Evolutionary conservation across 2,329 filamentous ascomycete species (phyloP).

Genomic region (Penicillium brevicompactum): DNA sequence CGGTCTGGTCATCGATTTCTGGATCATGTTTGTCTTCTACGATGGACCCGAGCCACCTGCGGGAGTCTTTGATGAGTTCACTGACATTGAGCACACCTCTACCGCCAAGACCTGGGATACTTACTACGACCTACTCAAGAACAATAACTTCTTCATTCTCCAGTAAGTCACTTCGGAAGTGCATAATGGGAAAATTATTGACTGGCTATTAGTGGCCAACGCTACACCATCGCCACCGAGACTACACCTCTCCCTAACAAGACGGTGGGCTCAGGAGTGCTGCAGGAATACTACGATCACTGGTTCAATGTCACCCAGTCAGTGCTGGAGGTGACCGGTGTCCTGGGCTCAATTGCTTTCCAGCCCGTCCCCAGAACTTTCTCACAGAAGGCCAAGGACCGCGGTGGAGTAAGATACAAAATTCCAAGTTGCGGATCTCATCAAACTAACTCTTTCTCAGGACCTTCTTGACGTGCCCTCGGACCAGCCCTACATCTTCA

Average conservation of each 20-base stretch:
- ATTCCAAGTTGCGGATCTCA: neutral
- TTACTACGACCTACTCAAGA: slow-evolving; percentile 48
- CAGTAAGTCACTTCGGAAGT: slow-evolving; percentile 15
- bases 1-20: slow-evolving; percentile 52
- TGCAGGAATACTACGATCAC: slow-evolving; percentile 37
- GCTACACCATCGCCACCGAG: slow-evolving; percentile 45
- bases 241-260: slow-evolving; percentile 40
- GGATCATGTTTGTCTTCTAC: slow-evolving; percentile 66
- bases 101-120: slow-evolving; percentile 49
- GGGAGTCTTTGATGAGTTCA: slow-evolving; percentile 60
- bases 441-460: slow-evolving; percentile 17
- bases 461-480: slow-evolving; percentile 46
- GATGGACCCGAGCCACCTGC: slow-evolving; percentile 57
- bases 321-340: slow-evolving; percentile 29
- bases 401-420: slow-evolving; percentile 39
- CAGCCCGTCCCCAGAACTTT: slow-evolving; percentile 41
- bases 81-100: slow-evolving; percentile 49
- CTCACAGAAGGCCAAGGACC: slow-evolving; percentile 34
- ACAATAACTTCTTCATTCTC: slow-evolving; percentile 46
- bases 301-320: slow-evolving; percentile 33
- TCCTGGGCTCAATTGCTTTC: slow-evolving; percentile 39
- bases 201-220: slow-evolving; percentile 31
- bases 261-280: slow-evolving; percentile 29
- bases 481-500: slow-evolving; percentile 45
- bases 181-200: neutral